Evolutionary conservation across 2,329 filamentous ascomycete species (phyloP).

Genomic region (Fusarium nelsonii): DNA sequence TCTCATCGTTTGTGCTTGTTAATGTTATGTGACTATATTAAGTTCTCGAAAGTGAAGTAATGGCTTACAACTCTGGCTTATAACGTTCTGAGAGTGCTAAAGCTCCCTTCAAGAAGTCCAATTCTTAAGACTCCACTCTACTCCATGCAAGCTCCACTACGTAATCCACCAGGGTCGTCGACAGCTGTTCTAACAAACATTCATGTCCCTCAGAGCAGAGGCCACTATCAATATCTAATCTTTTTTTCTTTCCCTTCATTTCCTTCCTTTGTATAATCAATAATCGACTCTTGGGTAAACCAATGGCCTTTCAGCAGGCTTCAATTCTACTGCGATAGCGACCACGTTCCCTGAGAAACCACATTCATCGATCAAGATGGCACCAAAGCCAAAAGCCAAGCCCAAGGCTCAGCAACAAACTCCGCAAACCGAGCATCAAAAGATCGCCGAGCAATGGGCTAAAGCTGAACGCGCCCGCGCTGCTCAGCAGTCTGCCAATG

Average conservation of each 20-base stretch:
- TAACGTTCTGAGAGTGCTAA: not conserved
- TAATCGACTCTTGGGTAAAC: constrained; percentile 25
- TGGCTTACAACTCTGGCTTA: constrained; percentile 17
- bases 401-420: constrained; percentile 44
- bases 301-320: constrained; percentile 47
- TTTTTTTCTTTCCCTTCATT: constrained; percentile 8
- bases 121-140: constrained; percentile 30
- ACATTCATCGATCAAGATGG: constrained; percentile 48
- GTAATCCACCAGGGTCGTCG: constrained; percentile 39
- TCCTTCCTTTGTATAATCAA: constrained; percentile 24
- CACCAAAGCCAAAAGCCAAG: constrained; percentile 44
- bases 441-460: constrained; percentile 66
- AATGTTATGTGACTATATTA: not conserved
- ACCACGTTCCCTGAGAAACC: constrained; percentile 21
- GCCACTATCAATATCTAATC: constrained; percentile 29
- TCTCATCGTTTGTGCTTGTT: not conserved
- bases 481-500: constrained; percentile 54
- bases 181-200: constrained; percentile 29
- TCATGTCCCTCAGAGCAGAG: constrained; percentile 38
- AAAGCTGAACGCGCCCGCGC: constrained; percentile 65
- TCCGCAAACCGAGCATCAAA: constrained; percentile 60
- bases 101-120: constrained; percentile 20
- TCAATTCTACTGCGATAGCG: constrained; percentile 28
- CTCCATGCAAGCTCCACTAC: constrained; percentile 39
- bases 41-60: not conserved